Conservation (phyloP, 495 filamentous ascomycete species). For the Aspergillus coremiiformis region DNA sequence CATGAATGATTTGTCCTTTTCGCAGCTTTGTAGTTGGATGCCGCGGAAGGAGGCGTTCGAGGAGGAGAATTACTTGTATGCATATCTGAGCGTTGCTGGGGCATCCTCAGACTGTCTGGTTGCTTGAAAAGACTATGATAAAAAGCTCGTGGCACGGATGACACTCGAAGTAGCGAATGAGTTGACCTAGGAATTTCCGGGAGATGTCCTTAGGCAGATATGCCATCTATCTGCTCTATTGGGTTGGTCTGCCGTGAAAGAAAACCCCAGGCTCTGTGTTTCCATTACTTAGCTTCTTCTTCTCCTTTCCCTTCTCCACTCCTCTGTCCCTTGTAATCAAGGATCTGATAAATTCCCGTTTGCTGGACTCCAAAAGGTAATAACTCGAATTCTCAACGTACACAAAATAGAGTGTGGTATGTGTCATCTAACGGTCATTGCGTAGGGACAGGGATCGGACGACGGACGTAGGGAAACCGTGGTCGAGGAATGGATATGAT, state of each 20-base stretch:
- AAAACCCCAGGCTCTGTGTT: background rate
- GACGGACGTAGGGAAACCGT: background rate
- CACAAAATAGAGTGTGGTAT: conserved; percentile 2
- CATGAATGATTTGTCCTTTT: conserved; percentile 26
- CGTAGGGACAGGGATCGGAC: conserved; percentile 5
- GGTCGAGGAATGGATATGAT: background rate
- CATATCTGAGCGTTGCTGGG: conserved; percentile 22
- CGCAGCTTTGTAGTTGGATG: conserved; percentile 23
- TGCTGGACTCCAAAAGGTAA: background rate
- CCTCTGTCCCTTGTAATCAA: too few relatives aligned
- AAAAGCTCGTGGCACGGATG: background rate
- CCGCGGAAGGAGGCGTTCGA: conserved; percentile 38
- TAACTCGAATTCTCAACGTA: background rate
- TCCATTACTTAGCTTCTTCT: background rate
- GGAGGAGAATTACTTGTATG: conserved; percentile 32
- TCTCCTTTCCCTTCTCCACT: background rate
- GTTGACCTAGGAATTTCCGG: background rate
- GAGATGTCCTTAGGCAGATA: too few relatives aligned
- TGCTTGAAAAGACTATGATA: conserved; percentile 11
- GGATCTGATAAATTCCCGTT: background rate
- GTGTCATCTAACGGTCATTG: conserved; percentile 14
- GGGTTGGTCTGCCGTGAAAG: background rate
- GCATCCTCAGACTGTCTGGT: conserved; percentile 24
- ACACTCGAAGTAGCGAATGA: background rate
- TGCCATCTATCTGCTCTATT: background rate